A percentile compares a stretch with the other conserved stretches of the same genome.
Evolutionary conservation across 768 basidiomycete species (phyloP).

Genomic region (Kwoniella heveanensis): DNA sequence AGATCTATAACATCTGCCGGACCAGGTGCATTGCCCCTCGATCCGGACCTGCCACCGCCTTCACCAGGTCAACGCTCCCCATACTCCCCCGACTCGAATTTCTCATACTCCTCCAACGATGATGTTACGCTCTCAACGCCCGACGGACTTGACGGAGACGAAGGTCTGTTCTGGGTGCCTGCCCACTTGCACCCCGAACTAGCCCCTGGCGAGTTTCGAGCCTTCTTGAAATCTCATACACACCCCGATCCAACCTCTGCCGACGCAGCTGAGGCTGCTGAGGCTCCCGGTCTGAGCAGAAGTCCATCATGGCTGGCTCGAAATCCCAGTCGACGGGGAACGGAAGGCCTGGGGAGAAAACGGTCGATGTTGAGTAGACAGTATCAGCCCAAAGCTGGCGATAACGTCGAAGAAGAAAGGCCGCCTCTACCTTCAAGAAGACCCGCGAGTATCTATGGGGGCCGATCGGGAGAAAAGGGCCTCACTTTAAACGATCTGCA

Average conservation of each 20-base stretch:
- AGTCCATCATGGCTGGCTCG: constrained; percentile 37
- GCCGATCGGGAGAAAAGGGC: constrained; percentile 70
- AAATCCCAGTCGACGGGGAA: constrained; percentile 58
- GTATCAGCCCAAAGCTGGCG: constrained; percentile 78
- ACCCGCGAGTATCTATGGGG: constrained; percentile 66
- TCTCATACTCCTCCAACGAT: constrained; percentile 43
- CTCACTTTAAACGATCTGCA: constrained; percentile 93
- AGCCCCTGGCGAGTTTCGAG: constrained; percentile 91
- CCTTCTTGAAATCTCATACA: constrained; percentile 91
- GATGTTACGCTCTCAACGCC: constrained; percentile 45
- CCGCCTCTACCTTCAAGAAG: constrained; percentile 58
- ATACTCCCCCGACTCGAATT: constrained; percentile 20
- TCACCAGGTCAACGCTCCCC: constrained; percentile 59
- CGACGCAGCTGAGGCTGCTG: constrained; percentile 23
- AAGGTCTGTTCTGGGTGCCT: constrained; percentile 97
- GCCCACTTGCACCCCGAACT: constrained; percentile 96
- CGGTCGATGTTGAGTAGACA: constrained; percentile 93
- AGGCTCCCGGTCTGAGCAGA: constrained; percentile 32
- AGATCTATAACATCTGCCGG: constrained; percentile 74
- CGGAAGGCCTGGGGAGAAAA: constrained; percentile 68
- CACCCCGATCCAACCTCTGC: constrained; percentile 56
- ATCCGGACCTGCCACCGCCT: constrained; percentile 85
- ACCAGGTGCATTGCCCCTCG: constrained; percentile 79
- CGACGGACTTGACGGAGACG: constrained; percentile 63
- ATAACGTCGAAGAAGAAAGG: constrained; percentile 71